phyloP scores from a whole-genome alignment of 2,329 filamentous ascomycete species.

The Cladophialophora yegresii region DNA sequence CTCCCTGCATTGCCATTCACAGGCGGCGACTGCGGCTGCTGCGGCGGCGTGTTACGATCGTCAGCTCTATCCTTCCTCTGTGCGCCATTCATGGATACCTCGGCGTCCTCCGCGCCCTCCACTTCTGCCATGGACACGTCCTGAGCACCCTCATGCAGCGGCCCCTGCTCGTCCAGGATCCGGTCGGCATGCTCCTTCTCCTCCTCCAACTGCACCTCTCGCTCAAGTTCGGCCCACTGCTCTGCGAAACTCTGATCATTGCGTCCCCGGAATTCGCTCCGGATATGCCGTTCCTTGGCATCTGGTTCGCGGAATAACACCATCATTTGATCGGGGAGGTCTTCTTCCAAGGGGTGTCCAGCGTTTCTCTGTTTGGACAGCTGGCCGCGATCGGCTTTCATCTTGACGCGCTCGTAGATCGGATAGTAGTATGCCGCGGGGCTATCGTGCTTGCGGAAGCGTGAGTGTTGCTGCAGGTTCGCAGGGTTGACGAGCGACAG shows the following conservation, averaged over 20 bases:
- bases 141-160: constrained; percentile 26
- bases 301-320: constrained; percentile 55
- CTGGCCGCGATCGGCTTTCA: constrained; percentile 54
- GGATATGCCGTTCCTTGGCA: constrained; percentile 30
- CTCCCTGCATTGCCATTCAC: constrained; percentile 4
- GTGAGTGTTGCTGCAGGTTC: constrained; percentile 31
- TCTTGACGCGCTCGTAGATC: constrained; percentile 46
- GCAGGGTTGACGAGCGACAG: constrained; percentile 59
- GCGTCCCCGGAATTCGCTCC: constrained; percentile 48
- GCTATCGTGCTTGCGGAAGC: constrained; percentile 47
- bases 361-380: constrained; percentile 42
- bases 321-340: constrained; percentile 54
- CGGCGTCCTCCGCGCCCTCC: constrained; percentile 31
- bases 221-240: constrained; percentile 29
- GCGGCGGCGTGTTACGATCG: constrained; percentile 7
- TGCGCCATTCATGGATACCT: constrained; percentile 12
- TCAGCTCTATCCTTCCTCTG: constrained; percentile 21
- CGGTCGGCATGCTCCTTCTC: constrained; percentile 28
- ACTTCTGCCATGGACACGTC: constrained; percentile 33
- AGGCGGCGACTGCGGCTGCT: constrained; percentile 3
- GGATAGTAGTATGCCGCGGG: constrained; percentile 64
- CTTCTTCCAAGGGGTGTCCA: constrained; percentile 43
- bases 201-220: constrained; percentile 32
- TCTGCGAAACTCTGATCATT: constrained; percentile 50
- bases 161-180: constrained; percentile 36